These are phyloP conservation scores for Solanum dulcamara DNA, from an alignment of 257 asterid species.

Conservation along the genomic window DNA sequence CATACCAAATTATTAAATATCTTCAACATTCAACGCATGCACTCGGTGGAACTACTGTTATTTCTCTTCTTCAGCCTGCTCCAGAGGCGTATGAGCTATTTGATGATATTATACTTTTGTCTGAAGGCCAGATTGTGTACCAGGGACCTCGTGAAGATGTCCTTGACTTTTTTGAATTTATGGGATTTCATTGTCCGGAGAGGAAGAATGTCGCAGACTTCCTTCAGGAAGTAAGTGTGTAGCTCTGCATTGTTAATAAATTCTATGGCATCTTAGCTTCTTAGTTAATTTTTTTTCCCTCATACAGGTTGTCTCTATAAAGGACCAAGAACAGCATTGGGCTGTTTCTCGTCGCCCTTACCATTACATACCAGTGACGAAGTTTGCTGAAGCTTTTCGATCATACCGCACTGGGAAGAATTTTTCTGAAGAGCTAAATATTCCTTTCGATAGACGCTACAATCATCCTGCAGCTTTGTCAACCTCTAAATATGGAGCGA, in stretches of 20 bases:
- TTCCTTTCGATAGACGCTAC: constrained; percentile 73
- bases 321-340: constrained; percentile 96
- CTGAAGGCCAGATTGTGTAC: constrained; percentile 82
- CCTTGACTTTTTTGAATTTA: constrained; percentile 55
- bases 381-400: constrained; percentile 69
- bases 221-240: constrained; percentile 78
- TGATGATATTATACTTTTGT: constrained; percentile 78
- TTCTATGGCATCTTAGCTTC: neutral
- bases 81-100: constrained; percentile 94
- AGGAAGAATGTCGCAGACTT: constrained; percentile 90
- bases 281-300: constrained; percentile 9
- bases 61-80: constrained; percentile 95
- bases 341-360: constrained; percentile 53
- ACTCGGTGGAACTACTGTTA: constrained; percentile 68
- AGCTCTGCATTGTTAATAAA: neutral
- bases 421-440: constrained; percentile 45
- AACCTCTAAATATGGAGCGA: constrained; percentile 64
- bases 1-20: constrained; percentile 72
- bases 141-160: constrained; percentile 78
- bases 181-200: constrained; percentile 86
- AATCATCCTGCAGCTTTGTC: constrained; percentile 92
- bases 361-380: constrained; percentile 48
- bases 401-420: constrained; percentile 52
- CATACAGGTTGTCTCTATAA: constrained; percentile 64
- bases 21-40: constrained; percentile 72